Evolutionary conservation across 148 eudicot species (phyloP).

Genomic region (Linanthus parryae): DNA sequence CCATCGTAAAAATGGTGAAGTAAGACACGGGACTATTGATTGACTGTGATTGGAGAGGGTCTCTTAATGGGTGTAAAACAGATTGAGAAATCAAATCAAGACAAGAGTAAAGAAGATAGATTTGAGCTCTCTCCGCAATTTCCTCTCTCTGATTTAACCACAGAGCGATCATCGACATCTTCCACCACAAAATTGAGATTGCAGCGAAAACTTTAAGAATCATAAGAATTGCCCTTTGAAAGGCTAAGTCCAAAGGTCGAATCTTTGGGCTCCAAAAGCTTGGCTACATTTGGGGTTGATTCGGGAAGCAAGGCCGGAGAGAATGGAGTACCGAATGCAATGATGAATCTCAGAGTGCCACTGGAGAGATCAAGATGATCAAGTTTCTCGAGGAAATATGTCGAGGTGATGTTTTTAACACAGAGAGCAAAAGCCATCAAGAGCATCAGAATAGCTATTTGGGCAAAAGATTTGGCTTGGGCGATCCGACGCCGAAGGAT

Average conservation of each 20-base stretch:
- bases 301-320: slow-evolving; percentile 29
- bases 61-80: slow-evolving; percentile 32
- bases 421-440: slow-evolving; percentile 18
- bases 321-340: slow-evolving; percentile 27
- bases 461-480: slow-evolving; percentile 13
- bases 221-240: slow-evolving; percentile 24
- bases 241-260: slow-evolving; percentile 23
- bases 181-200: slow-evolving; percentile 39
- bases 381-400: slow-evolving; percentile 28
- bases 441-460: slow-evolving; percentile 17
- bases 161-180: slow-evolving; percentile 30
- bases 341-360: slow-evolving; percentile 29
- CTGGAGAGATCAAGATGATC: slow-evolving; percentile 30
- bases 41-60: slow-evolving; percentile 34
- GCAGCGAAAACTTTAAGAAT: slow-evolving; percentile 27
- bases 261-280: slow-evolving; percentile 32
- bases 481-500: too few species aligned
- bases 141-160: slow-evolving; percentile 25
- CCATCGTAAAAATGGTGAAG: slow-evolving; percentile 21
- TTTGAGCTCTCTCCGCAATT: slow-evolving; percentile 25
- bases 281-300: slow-evolving; percentile 39
- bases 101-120: slow-evolving; percentile 28
- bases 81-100: slow-evolving; percentile 39
- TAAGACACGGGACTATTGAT: slow-evolving; percentile 26
- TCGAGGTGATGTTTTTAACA: slow-evolving; percentile 26